phyloP scores from a whole-genome alignment of 208 protist genomes.

The Crithidia brevicula region DNA sequence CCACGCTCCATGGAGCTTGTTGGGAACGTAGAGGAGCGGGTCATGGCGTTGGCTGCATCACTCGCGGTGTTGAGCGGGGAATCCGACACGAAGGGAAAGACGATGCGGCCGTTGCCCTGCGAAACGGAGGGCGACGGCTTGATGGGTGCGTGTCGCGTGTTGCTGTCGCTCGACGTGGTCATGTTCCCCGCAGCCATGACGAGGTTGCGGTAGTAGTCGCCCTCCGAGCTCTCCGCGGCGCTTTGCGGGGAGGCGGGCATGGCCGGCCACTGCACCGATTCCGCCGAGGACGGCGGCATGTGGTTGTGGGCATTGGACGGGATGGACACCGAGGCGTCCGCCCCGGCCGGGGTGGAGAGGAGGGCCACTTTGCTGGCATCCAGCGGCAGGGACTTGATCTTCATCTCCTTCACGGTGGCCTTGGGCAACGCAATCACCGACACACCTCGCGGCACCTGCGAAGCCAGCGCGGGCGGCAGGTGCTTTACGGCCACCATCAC shows the following conservation, averaged over 20 bases:
- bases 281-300: not conserved
- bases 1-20: not conserved
- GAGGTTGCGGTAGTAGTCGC: not conserved
- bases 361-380: not conserved
- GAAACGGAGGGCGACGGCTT: not conserved
- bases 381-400: constrained; percentile 3
- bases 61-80: too few relatives aligned
- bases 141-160: not conserved
- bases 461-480: constrained; percentile 22
- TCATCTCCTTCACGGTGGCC: constrained; percentile 12
- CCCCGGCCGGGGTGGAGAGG: not conserved
- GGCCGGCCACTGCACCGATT: not conserved
- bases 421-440: constrained; percentile 29
- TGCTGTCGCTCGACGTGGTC: constrained; percentile 19
- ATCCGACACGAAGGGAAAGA: not conserved
- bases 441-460: constrained; percentile 33
- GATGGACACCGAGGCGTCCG: not conserved
- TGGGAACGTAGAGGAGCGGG: too few relatives aligned
- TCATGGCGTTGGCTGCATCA: too few relatives aligned
- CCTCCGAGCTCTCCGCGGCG: not conserved
- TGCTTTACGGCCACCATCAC: constrained; percentile 32
- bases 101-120: not conserved
- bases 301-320: constrained; percentile 1
- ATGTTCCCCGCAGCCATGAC: constrained; percentile 3
- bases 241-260: constrained; percentile 4